Conservation (phyloP, 2,329 filamentous ascomycete species). For the Cordyceps militaris region DNA sequence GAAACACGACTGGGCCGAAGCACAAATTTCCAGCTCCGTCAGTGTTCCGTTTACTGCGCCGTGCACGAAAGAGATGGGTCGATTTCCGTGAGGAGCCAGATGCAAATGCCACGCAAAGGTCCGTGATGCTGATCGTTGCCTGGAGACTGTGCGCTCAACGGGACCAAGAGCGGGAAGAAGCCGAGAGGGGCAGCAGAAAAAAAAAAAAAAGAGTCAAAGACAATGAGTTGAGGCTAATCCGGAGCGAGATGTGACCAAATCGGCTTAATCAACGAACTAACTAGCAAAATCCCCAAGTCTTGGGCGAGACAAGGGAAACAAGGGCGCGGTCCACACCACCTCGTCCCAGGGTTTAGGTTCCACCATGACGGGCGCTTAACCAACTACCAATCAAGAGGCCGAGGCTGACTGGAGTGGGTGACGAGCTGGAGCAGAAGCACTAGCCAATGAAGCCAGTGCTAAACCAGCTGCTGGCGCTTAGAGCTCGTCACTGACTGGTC, state of each 20-base stretch:
- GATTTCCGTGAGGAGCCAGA: neutral
- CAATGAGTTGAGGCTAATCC: neutral
- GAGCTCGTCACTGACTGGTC: conserved; percentile 13
- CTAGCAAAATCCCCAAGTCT: neutral
- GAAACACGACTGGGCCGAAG: neutral
- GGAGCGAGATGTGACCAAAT: neutral
- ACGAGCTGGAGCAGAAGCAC: conserved; percentile 1
- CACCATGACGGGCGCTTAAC: conserved; percentile 10
- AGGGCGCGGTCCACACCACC: neutral
- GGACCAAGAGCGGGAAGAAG: conserved; percentile 2
- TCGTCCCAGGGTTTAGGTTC: conserved; percentile 7
- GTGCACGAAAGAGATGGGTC: neutral
- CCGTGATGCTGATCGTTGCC: neutral
- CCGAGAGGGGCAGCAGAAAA: neutral
- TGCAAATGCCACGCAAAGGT: neutral
- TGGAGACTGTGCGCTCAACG: too few relatives aligned
- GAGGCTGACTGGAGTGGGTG: conserved; percentile 2
- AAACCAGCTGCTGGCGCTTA: conserved; percentile 27
- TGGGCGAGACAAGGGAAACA: neutral
- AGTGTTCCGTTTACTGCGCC: neutral
- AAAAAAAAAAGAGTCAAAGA: too few relatives aligned
- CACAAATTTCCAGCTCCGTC: neutral
- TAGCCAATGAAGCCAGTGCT: conserved; percentile 10
- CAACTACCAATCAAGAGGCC: conserved; percentile 3
- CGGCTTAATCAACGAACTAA: neutral